These are phyloP conservation scores for Leccinum fallax DNA, from an alignment of 1,284 basidiomycete species.

Conservation along the genomic window DNA sequence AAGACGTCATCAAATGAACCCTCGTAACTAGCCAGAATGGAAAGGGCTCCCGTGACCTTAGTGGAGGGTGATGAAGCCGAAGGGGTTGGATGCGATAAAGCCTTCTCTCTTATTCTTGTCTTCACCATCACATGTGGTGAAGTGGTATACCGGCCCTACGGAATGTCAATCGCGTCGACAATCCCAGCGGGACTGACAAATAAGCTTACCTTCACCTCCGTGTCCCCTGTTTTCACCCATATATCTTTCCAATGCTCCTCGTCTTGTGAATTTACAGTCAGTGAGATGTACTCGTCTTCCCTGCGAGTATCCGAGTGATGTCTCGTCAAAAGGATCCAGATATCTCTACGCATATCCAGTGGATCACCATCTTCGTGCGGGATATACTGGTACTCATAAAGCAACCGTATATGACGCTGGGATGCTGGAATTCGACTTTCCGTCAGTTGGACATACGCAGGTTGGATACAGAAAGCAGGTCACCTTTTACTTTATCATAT, in stretches of 20 bases:
- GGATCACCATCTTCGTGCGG: background rate
- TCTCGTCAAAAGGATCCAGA: slow-evolving; percentile 84
- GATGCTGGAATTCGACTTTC: slow-evolving; percentile 26
- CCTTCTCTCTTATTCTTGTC: slow-evolving; percentile 11
- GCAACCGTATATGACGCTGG: slow-evolving; percentile 41
- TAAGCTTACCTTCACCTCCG: slow-evolving; percentile 41
- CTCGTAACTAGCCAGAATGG: slow-evolving; percentile 67
- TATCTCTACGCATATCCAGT: slow-evolving; percentile 34
- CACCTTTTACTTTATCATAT: slow-evolving; percentile 28
- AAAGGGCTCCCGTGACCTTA: slow-evolving; percentile 45
- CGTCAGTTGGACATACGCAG: slow-evolving; percentile 7
- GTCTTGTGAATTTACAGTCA: slow-evolving; percentile 57
- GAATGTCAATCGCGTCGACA: slow-evolving; percentile 7
- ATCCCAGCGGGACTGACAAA: slow-evolving; percentile 1
- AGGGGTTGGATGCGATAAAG: background rate
- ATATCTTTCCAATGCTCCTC: slow-evolving; percentile 31
- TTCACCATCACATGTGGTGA: slow-evolving; percentile 73
- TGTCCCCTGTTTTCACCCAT: slow-evolving; percentile 7
- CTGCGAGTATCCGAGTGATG: slow-evolving; percentile 66
- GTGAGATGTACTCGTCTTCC: slow-evolving; percentile 70
- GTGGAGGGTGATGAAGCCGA: background rate
- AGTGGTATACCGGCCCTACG: slow-evolving; percentile 76
- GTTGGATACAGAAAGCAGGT: background rate
- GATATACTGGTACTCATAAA: slow-evolving; percentile 26
- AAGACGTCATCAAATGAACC: slow-evolving; percentile 59